Conservation (phyloP, 2,329 filamentous ascomycete genomes). For the Paraphoma chrysanthemicola region DNA sequence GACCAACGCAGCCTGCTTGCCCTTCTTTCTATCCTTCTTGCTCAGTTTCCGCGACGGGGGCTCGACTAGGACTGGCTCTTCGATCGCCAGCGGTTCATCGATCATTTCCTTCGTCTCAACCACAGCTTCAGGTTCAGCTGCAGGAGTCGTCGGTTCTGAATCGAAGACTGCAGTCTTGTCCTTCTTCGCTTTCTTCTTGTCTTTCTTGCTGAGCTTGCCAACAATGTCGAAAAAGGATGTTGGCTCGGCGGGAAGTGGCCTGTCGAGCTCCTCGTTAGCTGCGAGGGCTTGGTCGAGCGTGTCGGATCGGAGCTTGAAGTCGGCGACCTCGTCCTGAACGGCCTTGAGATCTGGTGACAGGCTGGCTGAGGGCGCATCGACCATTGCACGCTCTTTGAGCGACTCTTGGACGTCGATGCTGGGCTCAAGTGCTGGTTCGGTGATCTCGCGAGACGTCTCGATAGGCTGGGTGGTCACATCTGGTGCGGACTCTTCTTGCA, state of each 20-base stretch:
- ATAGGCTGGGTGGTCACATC: neutral
- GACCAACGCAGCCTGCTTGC: constrained; percentile 7
- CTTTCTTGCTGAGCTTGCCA: constrained; percentile 34
- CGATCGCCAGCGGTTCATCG: neutral
- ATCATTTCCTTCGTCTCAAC: constrained; percentile 29
- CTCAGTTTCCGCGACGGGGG: constrained; percentile 21
- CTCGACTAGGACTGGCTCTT: constrained; percentile 11
- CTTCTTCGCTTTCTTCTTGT: constrained; percentile 38
- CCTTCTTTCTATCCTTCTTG: constrained; percentile 50
- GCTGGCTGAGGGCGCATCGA: neutral
- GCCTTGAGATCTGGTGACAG: constrained; percentile 34
- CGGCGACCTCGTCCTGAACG: constrained; percentile 32
- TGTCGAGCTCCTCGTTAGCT: constrained; percentile 11
- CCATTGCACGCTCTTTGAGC: neutral
- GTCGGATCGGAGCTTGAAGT: constrained; percentile 37
- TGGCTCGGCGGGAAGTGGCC: constrained; percentile 15
- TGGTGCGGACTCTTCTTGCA: neutral
- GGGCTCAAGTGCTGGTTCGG: constrained; percentile 5
- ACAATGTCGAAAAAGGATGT: constrained; percentile 37
- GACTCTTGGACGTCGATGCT: neutral
- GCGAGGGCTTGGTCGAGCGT: constrained; percentile 29
- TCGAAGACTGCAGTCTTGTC: constrained; percentile 23
- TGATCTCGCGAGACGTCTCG: constrained; percentile 2
- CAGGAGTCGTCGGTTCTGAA: constrained; percentile 32
- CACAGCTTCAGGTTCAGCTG: constrained; percentile 21